Conservation (phyloP, 2,329 filamentous ascomycete species). For the Cordyceps militaris region DNA sequence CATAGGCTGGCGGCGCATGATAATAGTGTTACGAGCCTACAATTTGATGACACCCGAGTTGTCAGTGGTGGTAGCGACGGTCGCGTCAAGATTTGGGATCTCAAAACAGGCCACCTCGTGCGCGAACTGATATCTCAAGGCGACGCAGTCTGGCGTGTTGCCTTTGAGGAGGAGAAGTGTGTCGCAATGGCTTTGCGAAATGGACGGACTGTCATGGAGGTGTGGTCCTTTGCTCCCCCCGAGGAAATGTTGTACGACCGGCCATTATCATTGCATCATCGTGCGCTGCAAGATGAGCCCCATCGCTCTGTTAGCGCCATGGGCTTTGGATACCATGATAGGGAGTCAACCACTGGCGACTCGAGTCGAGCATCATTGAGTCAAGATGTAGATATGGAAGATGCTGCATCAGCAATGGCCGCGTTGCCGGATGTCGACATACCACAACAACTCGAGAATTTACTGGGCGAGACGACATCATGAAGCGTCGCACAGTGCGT, state of each 20-base stretch:
- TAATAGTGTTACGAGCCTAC: constrained; percentile 94
- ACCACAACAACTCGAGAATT: neutral
- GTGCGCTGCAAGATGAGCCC: constrained; percentile 38
- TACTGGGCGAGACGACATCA: neutral
- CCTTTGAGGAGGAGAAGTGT: constrained; percentile 97
- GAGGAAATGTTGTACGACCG: constrained; percentile 56
- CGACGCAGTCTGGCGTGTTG: constrained; percentile 94
- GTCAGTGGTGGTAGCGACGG: constrained; percentile 95
- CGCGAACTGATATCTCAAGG: constrained; percentile 86
- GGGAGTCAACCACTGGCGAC: constrained; percentile 22
- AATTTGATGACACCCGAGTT: constrained; percentile 93
- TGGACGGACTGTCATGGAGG: constrained; percentile 93
- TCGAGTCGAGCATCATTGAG: constrained; percentile 28
- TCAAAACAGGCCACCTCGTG: constrained; percentile 84
- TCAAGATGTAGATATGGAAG: constrained; percentile 50
- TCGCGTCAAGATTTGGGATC: constrained; percentile 97
- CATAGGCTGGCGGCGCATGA: constrained; percentile 94
- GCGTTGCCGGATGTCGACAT: constrained; percentile 32
- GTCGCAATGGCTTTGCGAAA: constrained; percentile 86
- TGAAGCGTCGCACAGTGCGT: neutral
- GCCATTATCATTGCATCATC: constrained; percentile 42
- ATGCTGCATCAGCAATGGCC: constrained; percentile 49
- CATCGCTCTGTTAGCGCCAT: constrained; percentile 46
- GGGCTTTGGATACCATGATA: constrained; percentile 36
- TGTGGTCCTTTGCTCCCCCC: constrained; percentile 91